Base-by-base conservation (phyloP, 2,329 filamentous ascomycete genomes). In the Sporothrix humicola region DNA sequence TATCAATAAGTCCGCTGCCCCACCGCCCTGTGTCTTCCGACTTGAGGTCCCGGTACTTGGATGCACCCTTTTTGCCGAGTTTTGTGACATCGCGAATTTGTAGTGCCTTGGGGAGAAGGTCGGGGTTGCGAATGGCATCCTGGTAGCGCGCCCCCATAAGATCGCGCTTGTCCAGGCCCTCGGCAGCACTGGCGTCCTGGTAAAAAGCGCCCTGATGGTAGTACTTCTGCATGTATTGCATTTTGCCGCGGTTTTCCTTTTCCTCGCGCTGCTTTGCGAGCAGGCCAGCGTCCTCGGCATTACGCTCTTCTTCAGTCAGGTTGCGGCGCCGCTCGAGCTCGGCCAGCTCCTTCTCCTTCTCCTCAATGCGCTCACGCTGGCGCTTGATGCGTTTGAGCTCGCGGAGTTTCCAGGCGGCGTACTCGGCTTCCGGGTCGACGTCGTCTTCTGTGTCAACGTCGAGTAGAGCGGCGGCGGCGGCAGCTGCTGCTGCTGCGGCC, bases 121-220 rank as follows among this genome's bases (percentile, higher is more conserved):
- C 93, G 63, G 93, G 91, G 79, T 97, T 93, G 66, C 87, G 87
- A 74, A 95, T 89, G 75, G 98, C 94, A 80, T 98, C 95, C 69
- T 88, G 90, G 77, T 96, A 97, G 69, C 89, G 86, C 1, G 91
- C 89, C 15, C 95, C 95, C 89, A 97, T 97, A 76, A 98, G 87
- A 79, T 98, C 93, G 65, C 96, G 87, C 79, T 91, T 88, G 76
- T 93, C 90, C 63, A 98, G 85, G 0, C 93, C 93, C 76, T 93
- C 90, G 17, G 89, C 90, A 77, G 91, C 89, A 70, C 91, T 87
- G 78, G 97, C 93, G 71, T 95, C 93, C 77, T 92, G 92, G 85
- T 93, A 98, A 84, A 98, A 99, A 17, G 96, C 96, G 68, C 96
- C 96, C 83, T 95, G 95, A 86, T 99, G 96, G 82, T 93, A 95